Percentiles rank a stretch among this genome's conserved stretches.
phyloP scores from a whole-genome alignment of 768 basidiomycete species.

The Collybia sp. region DNA sequence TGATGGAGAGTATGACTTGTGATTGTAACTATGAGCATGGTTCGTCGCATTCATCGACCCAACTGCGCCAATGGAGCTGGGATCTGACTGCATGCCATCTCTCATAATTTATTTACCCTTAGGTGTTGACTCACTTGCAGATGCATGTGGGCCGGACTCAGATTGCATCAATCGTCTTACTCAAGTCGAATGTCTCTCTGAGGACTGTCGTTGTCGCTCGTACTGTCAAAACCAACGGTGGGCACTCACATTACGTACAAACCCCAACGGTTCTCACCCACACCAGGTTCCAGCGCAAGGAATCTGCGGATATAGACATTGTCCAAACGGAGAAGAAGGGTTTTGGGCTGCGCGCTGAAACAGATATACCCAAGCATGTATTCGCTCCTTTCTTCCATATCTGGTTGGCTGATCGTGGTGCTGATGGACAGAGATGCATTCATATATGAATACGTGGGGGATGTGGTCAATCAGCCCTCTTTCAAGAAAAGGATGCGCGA shows the following conservation, averaged over 20 bases:
- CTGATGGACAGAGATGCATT: constrained; percentile 66
- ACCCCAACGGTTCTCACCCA: constrained; percentile 5
- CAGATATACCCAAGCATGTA: constrained; percentile 60
- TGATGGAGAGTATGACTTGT: constrained; percentile 91
- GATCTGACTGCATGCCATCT: constrained; percentile 5
- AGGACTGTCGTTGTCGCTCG: constrained; percentile 78
- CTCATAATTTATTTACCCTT: constrained; percentile 8
- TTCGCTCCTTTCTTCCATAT: neutral
- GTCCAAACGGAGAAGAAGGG: constrained; percentile 96
- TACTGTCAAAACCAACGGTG: constrained; percentile 95
- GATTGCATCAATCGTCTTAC: constrained; percentile 98
- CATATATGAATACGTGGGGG: constrained; percentile 97
- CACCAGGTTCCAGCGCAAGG: constrained; percentile 76
- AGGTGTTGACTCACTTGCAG: constrained; percentile 57
- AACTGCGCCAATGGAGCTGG: no score
- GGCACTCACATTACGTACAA: constrained; percentile 18
- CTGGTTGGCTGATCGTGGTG: constrained; percentile 6
- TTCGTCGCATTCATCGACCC: constrained; percentile 39
- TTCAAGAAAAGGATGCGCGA: constrained; percentile 94
- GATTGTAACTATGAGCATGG: constrained; percentile 85
- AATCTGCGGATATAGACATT: constrained; percentile 85
- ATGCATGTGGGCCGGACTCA: constrained; percentile 80
- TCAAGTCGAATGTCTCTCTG: constrained; percentile 91
- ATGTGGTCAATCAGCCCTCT: constrained; percentile 82
- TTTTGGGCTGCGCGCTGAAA: constrained; percentile 81